Conservation (phyloP, 306 rosid species). For the Acacia confusa region DNA sequence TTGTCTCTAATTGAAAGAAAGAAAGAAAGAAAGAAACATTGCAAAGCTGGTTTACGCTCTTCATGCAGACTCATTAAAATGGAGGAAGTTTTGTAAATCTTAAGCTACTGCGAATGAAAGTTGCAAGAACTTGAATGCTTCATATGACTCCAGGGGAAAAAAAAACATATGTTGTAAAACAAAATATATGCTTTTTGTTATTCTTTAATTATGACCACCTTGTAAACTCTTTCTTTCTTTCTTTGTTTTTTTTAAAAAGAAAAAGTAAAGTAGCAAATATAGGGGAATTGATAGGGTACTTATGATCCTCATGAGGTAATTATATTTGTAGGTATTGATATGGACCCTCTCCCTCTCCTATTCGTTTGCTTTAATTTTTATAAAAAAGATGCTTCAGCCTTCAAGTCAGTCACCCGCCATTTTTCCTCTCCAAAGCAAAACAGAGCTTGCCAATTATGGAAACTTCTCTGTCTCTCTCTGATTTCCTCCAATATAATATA, state of each 20-base stretch:
- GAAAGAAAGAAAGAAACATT: too few species aligned
- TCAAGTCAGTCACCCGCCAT: conserved; percentile 31
- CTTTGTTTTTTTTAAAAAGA: not conserved
- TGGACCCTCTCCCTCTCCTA: conserved; percentile 50
- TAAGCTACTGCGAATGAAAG: not conserved
- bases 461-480: conserved; percentile 36
- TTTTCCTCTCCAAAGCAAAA: conserved; percentile 43
- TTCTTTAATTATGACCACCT: conserved; percentile 27
- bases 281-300: conserved; percentile 45
- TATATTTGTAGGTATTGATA: conserved; percentile 33
- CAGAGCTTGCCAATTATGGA: conserved; percentile 51
- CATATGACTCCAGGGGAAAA: not conserved
- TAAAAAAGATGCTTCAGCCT: not conserved
- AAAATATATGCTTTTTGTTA: not conserved
- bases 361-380: not conserved
- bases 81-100: not conserved
- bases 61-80: not conserved
- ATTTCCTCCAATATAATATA: conserved; percentile 7
- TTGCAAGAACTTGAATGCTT: not conserved
- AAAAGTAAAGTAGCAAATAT: conserved; percentile 18
- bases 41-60: not conserved
- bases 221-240: not conserved
- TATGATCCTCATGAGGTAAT: conserved; percentile 43
- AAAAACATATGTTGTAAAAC: not conserved
- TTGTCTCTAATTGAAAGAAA: not conserved